These are phyloP conservation scores for Hanseniaspora jakobsenii DNA, from an alignment of 805 yeast genomes.

Conservation along the genomic window DNA sequence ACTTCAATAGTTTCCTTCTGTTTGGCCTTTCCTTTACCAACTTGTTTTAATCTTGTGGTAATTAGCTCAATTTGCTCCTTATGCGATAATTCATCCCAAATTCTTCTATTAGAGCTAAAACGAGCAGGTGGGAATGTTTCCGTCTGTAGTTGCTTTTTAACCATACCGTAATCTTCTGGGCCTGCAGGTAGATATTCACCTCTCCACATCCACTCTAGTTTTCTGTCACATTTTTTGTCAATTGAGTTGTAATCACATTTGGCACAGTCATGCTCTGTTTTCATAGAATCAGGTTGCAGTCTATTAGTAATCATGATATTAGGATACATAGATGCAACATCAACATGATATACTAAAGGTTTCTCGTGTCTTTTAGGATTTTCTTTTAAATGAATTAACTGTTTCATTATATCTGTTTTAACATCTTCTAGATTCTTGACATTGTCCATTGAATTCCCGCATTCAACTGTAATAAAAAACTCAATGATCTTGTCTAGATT, in stretches of 20 bases:
- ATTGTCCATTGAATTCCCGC: slow-evolving; percentile 56
- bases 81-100: slow-evolving; percentile 65
- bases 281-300: slow-evolving; percentile 96
- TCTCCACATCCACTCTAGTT: slow-evolving; percentile 95
- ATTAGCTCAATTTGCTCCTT: slow-evolving; percentile 65
- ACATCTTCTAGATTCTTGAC: slow-evolving; percentile 73
- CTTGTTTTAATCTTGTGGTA: slow-evolving; percentile 69
- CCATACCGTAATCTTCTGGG: slow-evolving; percentile 81
- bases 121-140: slow-evolving; percentile 69
- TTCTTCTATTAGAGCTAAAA: too few species aligned
- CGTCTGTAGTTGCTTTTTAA: slow-evolving; percentile 65
- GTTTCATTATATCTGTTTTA: slow-evolving; percentile 41
- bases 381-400: slow-evolving; percentile 46
- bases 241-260: slow-evolving; percentile 95
- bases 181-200: slow-evolving; percentile 91
- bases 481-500: slow-evolving; percentile 67
- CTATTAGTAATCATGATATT: slow-evolving; percentile 96
- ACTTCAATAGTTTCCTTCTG: slow-evolving; percentile 71
- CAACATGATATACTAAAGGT: slow-evolving; percentile 92
- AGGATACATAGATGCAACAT: slow-evolving; percentile 99
- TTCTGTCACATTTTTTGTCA: slow-evolving; percentile 83
- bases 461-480: slow-evolving; percentile 77
- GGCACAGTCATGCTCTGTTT: slow-evolving; percentile 88
- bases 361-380: slow-evolving; percentile 57
- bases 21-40: slow-evolving; percentile 74